Base-by-base conservation (phyloP, 202 grass and related monocot genomes). In the Musa balbisiana region DNA sequence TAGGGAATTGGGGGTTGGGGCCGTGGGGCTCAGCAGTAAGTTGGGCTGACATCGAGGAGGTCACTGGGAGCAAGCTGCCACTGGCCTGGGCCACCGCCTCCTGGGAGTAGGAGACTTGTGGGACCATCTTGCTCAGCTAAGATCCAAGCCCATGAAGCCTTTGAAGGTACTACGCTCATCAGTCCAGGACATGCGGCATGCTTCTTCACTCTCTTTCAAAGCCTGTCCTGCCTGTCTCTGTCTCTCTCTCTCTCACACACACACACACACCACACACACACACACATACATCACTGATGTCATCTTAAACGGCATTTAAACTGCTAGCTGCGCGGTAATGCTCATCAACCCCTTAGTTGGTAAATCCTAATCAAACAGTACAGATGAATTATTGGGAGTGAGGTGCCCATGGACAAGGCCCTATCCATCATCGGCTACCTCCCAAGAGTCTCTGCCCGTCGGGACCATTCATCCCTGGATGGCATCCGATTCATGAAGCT, bases 91-190 rank as follows among this genome's bases (percentile, higher is more conserved):
- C 24, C 33, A 43, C 33, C 33, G 0, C 5, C 5, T 43, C 29
- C 29, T 33, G 29, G 8, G 51, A 51, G 43, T 12, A 20, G 67
- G 17, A 70, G 16, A n/a, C 43, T 22, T 51, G 1, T 20, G 33
- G 67, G 67, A 70, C 43, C 67, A 51, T 49, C 67, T 11, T 49
- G 43, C 16, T 70, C 67, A 70, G 67, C 67, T 51, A 70, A 51
- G 51, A 33, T 70, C 67, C 67, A 70, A 70, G 51, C n/a, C 33
- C 33, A 20, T 29, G 25, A 51, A 70, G 51, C 16, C n/a, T 70
- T 70, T 70, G 13, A 70, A 70, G 67, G 43, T 51, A 49, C 67
- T 25, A 12, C 15, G 0, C 33, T 6, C 33, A 27, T 43, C 33
- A 0, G 33, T 43, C 3, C 33, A 49, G 51, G 67, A 70, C 67